Evolutionary conservation across 2,329 filamentous ascomycete species (phyloP), one percentile per base, ranked within the genome.

Genomic region (Dryadomyces quercus-mongolicae): DNA sequence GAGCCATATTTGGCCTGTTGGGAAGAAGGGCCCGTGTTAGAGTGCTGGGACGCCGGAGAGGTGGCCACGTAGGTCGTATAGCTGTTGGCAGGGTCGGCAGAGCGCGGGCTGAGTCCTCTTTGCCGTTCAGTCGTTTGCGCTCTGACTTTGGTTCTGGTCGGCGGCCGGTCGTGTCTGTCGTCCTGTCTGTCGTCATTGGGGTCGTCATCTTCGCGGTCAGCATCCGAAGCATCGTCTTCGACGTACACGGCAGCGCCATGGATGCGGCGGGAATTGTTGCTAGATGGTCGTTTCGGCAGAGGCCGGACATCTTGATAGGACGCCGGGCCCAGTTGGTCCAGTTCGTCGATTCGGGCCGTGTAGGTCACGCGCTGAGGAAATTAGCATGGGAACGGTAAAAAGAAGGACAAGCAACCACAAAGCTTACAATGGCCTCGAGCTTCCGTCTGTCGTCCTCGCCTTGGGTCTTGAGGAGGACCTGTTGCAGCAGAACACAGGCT

Each of bases 371-470:
- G 84, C 88, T 94, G 15, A n/a, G n/a, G 49, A 69, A 5, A 46
- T 25, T 6, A 38, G 49, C 22, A 16, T 25, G n/a, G 16, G 5
- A 15, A 16, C 22, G 12, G 16, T 3, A 15, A 16, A 22, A 15
- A 25, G 21, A 16, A n/a, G 25, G 47, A 31, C 5, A 42, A n/a
- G 13, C 4, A 8, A 8, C 12, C 45, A 25, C 13, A 22, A 48
- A 38, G 43, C 53, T 20, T 75, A 94, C 88, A 72, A 98, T 97
- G 51, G 89, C 87, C 64, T 96, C 89, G 22, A 98, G 75, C 68
- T 97, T 97, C 60, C 82, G 85, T 67, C 85, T 84, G 64, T 98
- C 93, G 53, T 95, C 90, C 38, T 91, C 84, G 7, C 85, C 88
- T 12, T 84, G 84, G 55, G 89, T 96, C 62, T 88, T 82, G 55